A percentile compares a stretch with the other conserved stretches of the same genome.
These are phyloP conservation scores for Nitzschia sp. DNA, from an alignment of 108 stramenopile species.

Conservation along the genomic window DNA sequence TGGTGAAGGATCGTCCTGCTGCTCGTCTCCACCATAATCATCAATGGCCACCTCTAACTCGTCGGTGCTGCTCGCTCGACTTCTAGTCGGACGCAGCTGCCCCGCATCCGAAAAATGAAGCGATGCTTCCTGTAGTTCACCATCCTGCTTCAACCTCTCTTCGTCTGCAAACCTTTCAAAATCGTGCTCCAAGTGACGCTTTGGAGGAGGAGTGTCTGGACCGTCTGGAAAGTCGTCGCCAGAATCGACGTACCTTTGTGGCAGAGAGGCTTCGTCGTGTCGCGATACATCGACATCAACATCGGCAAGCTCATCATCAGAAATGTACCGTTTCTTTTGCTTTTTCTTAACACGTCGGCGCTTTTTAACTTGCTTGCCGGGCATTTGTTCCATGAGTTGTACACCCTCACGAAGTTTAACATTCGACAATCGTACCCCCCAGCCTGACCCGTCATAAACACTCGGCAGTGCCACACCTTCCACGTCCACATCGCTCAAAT, in stretches of 20 bases:
- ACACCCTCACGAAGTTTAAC: slow-evolving; percentile 81
- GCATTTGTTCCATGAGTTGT: slow-evolving; percentile 62
- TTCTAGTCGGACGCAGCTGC: neutral
- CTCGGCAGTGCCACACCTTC: slow-evolving; percentile 66
- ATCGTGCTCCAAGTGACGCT: neutral
- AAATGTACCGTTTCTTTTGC: slow-evolving; percentile 7
- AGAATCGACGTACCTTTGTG: neutral
- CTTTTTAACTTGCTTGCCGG: slow-evolving; percentile 45
- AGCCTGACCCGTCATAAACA: slow-evolving; percentile 54
- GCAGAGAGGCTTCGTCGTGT: neutral
- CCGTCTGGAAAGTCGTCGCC: neutral
- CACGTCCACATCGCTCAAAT: slow-evolving; percentile 78
- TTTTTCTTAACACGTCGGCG: slow-evolving; percentile 38
- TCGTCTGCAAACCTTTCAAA: neutral
- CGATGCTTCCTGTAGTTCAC: slow-evolving; percentile 1
- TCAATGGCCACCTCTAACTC: slow-evolving; percentile 14
- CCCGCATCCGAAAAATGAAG: slow-evolving; percentile 7
- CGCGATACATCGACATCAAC: too few species aligned
- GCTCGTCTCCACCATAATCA: neutral
- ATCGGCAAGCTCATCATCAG: slow-evolving; percentile 2
- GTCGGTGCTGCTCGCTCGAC: slow-evolving; percentile 7
- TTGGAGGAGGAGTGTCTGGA: neutral
- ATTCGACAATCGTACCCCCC: slow-evolving; percentile 82
- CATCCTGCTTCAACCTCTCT: too few species aligned
- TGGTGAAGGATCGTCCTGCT: neutral